Evolutionary conservation across 2,329 filamentous ascomycete species (phyloP).

Genomic region (Cadophora sp.): DNA sequence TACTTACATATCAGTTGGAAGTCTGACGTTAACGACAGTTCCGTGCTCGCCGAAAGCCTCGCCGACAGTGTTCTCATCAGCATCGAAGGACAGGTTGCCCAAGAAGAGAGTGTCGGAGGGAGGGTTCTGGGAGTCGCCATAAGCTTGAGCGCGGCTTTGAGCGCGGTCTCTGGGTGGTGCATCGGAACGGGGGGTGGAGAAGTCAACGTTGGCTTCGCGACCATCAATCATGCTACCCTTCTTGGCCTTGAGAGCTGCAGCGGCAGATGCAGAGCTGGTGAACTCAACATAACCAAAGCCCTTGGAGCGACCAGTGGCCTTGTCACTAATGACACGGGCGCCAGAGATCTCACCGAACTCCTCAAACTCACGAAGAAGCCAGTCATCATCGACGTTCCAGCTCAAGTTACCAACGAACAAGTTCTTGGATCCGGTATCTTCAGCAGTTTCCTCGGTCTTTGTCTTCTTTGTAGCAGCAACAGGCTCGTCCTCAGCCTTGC

Average conservation of each 20-base stretch:
- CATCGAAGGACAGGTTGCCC: conserved; percentile 75
- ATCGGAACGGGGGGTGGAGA: conserved; percentile 65
- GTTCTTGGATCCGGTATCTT: conserved; percentile 58
- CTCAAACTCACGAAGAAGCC: conserved; percentile 72
- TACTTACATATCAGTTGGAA: conserved; percentile 68
- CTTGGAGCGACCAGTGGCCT: conserved; percentile 70
- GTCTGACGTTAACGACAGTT: conserved; percentile 68
- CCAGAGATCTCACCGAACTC: conserved; percentile 69
- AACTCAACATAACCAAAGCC: conserved; percentile 80
- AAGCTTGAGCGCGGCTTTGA: conserved; percentile 57
- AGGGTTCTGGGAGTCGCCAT: conserved; percentile 68
- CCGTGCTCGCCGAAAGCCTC: conserved; percentile 70
- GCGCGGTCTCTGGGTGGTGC: conserved; percentile 55
- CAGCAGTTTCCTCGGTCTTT: conserved; percentile 54
- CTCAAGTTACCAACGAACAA: conserved; percentile 77
- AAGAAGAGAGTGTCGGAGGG: conserved; percentile 74
- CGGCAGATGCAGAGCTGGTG: conserved; percentile 62
- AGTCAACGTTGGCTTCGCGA: conserved; percentile 73
- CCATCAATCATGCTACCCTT: conserved; percentile 70
- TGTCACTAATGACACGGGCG: conserved; percentile 71
- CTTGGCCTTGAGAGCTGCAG: conserved; percentile 69
- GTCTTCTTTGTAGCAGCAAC: conserved; percentile 56
- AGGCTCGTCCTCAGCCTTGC: conserved; percentile 59
- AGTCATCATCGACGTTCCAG: conserved; percentile 79
- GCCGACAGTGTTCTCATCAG: conserved; percentile 66